Evolutionary conservation across 2,329 filamentous ascomycete species (phyloP).

Genomic region (Diplocarpon rosae): DNA sequence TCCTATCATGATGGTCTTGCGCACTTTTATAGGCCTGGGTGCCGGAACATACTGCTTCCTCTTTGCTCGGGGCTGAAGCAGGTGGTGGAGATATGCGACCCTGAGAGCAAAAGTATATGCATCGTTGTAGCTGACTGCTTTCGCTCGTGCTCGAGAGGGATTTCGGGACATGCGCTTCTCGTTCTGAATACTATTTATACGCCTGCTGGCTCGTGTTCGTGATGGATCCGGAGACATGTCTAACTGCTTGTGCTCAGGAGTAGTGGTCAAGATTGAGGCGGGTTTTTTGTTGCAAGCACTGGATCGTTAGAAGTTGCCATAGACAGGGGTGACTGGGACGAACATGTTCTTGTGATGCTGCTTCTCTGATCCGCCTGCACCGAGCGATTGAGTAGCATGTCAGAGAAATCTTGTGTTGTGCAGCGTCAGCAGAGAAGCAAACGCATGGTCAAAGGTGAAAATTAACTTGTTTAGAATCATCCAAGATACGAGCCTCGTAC

Average conservation of each 20-base stretch:
- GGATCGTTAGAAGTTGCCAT: background rate
- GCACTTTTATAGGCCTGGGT: constrained; percentile 47
- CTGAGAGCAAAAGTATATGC: constrained; percentile 87
- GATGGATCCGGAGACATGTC: constrained; percentile 25
- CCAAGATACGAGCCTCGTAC: background rate
- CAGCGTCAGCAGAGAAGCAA: background rate
- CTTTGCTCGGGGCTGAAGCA: constrained; percentile 82
- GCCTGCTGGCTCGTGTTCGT: constrained; percentile 21
- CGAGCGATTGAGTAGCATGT: constrained; percentile 1
- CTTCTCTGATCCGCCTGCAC: constrained; percentile 4
- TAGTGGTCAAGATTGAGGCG: background rate
- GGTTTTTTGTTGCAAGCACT: constrained; percentile 1
- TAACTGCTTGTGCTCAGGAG: constrained; percentile 1
- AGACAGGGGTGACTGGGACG: background rate
- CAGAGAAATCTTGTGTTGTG: background rate
- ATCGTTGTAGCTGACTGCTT: constrained; percentile 57
- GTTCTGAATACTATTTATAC: constrained; percentile 24
- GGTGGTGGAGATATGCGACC: constrained; percentile 82
- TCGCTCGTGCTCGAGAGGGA: constrained; percentile 35
- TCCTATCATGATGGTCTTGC: constrained; percentile 62
- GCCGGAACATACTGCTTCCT: constrained; percentile 72
- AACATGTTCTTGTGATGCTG: background rate
- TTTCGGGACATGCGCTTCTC: constrained; percentile 23
- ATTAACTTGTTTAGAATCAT: background rate
- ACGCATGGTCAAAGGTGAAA: background rate